A percentile compares a stretch with the other conserved stretches of the same genome.
phyloP scores from a whole-genome alignment of 225 moss, liverwort and hornwort genomes.

The Pleurozium schreberi region DNA sequence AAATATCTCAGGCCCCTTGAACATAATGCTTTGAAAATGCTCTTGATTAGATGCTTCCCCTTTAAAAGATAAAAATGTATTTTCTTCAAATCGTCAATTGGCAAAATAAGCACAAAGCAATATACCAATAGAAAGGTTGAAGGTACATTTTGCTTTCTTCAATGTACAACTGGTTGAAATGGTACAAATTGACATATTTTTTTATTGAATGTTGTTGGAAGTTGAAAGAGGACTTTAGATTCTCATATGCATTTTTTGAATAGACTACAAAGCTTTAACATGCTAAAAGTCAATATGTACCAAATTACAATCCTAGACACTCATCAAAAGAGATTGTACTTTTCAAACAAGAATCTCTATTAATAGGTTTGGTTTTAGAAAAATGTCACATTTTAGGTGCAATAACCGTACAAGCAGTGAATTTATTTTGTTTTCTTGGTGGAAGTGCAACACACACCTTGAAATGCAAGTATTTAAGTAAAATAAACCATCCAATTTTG shows the following conservation, averaged over 20 bases:
- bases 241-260: background rate
- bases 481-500: background rate
- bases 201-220: too few species aligned
- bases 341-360: rapidly evolving
- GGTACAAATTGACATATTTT: background rate
- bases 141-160: too few species aligned
- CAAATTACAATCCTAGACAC: background rate
- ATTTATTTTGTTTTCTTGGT: background rate
- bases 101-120: too few species aligned
- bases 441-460: rapidly evolving
- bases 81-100: too few species aligned
- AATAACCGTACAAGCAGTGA: too few species aligned
- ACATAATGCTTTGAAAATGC: too few species aligned
- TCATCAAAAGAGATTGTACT: background rate
- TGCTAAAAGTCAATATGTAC: background rate
- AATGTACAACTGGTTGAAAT: too few species aligned
- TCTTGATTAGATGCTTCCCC: too few species aligned
- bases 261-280: background rate
- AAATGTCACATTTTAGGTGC: background rate
- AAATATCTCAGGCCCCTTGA: too few species aligned
- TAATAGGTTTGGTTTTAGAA: background rate
- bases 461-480: background rate
- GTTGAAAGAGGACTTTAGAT: background rate
- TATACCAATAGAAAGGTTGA: too few species aligned
- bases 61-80: too few species aligned